These are phyloP conservation scores for Ophiostoma sp. DNA, from an alignment of 2,329 filamentous ascomycete genomes.

Conservation along the genomic window DNA sequence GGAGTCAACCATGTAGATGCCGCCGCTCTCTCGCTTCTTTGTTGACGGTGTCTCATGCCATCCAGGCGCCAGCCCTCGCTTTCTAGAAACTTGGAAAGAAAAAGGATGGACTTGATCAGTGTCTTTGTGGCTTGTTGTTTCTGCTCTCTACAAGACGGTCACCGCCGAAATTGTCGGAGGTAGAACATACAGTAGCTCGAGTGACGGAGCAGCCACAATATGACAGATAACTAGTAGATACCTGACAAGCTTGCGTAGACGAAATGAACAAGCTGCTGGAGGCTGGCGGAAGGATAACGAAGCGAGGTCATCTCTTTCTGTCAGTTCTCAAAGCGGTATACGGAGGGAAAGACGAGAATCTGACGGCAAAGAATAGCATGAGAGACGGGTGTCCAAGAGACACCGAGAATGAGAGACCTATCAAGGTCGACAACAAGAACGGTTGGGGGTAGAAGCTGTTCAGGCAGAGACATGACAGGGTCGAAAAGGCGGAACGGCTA, in stretches of 20 bases:
- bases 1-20: background rate
- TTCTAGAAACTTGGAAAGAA: constrained; percentile 15
- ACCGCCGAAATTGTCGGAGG: constrained; percentile 23
- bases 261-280: background rate
- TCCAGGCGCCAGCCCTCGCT: constrained; percentile 13
- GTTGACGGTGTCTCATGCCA: constrained; percentile 19
- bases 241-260: background rate
- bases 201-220: constrained; percentile 15
- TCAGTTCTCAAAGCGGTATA: background rate
- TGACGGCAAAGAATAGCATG: background rate
- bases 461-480: background rate
- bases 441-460: background rate
- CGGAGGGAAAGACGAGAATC: background rate
- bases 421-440: constrained; percentile 10
- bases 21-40: constrained; percentile 10
- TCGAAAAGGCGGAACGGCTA: background rate
- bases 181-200: constrained; percentile 6
- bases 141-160: constrained; percentile 6
- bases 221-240: constrained; percentile 20
- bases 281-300: background rate
- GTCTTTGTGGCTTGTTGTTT: too few relatives aligned
- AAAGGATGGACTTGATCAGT: background rate
- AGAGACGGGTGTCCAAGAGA: background rate
- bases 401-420: background rate
- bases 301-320: background rate